These are phyloP conservation scores for Plenodomus lindquistii DNA, from an alignment of 2,329 filamentous ascomycete species.

Conservation along the genomic window DNA sequence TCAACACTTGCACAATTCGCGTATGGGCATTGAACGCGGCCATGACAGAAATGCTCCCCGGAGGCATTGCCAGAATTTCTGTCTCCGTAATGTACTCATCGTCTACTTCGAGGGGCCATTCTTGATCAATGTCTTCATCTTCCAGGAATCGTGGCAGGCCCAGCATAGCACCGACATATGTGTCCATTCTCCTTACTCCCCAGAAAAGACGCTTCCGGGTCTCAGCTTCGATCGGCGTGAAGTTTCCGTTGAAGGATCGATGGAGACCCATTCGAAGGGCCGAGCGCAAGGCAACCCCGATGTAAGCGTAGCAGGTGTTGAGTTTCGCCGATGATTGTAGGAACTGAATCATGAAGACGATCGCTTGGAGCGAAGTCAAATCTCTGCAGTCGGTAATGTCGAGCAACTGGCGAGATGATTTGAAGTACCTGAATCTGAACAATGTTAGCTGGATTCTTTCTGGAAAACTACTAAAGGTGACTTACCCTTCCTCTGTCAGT, in stretches of 20 bases:
- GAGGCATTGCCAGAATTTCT: conserved; percentile 58
- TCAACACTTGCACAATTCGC: conserved; percentile 59
- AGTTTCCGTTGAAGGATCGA: conserved; percentile 52
- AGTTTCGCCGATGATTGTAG: conserved; percentile 57
- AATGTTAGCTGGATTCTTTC: conserved; percentile 19
- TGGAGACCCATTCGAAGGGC: conserved; percentile 57
- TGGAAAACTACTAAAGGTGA: background rate
- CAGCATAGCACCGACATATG: conserved; percentile 57
- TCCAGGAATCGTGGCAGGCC: conserved; percentile 54
- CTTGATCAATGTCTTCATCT: conserved; percentile 56
- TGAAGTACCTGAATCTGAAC: conserved; percentile 54
- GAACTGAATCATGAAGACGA: conserved; percentile 59
- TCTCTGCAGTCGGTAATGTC: conserved; percentile 59
- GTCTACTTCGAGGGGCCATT: conserved; percentile 52
- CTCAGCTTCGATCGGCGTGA: conserved; percentile 54
- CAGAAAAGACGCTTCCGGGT: conserved; percentile 57
- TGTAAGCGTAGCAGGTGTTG: conserved; percentile 57
- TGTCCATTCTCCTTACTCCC: conserved; percentile 56
- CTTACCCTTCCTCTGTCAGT: conserved; percentile 53
- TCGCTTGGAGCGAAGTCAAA: conserved; percentile 54
- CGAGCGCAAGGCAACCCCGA: conserved; percentile 56
- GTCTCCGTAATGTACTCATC: conserved; percentile 56
- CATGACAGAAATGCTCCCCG: conserved; percentile 60
- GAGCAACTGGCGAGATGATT: conserved; percentile 52
- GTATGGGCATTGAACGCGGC: conserved; percentile 65